Conservation (phyloP, 768 basidiomycete genomes). For the Leucocoprinus sp. region DNA sequence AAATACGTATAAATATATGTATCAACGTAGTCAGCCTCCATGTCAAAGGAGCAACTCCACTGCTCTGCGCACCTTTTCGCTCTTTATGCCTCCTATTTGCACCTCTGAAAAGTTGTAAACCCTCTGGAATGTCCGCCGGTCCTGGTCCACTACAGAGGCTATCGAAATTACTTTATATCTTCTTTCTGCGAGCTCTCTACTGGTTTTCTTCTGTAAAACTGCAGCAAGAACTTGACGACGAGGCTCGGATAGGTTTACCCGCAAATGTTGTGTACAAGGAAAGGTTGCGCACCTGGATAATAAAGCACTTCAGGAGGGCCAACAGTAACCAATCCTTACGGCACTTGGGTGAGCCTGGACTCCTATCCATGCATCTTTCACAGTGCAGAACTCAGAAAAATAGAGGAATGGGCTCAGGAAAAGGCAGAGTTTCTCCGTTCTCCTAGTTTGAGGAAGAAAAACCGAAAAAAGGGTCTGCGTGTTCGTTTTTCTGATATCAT, state of each 20-base stretch:
- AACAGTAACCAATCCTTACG: background rate
- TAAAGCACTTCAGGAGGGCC: background rate
- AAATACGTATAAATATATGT: too few relatives aligned
- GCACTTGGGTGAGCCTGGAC: background rate
- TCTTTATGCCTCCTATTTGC: too few relatives aligned
- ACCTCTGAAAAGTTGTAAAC: background rate
- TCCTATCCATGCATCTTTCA: background rate
- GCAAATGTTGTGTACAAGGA: background rate
- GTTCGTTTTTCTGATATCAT: background rate
- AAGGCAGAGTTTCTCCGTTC: background rate
- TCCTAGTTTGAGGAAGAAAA: background rate
- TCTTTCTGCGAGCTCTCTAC: background rate
- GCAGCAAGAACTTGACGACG: background rate
- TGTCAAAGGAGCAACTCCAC: too few relatives aligned
- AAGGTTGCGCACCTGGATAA: background rate
- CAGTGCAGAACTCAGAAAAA: background rate
- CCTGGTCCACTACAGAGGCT: background rate
- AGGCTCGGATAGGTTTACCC: conserved; percentile 5
- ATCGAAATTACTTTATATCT: background rate
- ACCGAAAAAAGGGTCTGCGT: background rate
- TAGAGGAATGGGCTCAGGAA: conserved; percentile 2
- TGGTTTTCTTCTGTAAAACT: background rate
- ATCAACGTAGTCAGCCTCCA: conserved; percentile 6
- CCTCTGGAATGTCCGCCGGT: background rate
- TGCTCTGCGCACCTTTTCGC: too few relatives aligned